These are phyloP conservation scores for Myxozyma nipponensis DNA, from an alignment of 805 yeast species.

Conservation along the genomic window DNA sequence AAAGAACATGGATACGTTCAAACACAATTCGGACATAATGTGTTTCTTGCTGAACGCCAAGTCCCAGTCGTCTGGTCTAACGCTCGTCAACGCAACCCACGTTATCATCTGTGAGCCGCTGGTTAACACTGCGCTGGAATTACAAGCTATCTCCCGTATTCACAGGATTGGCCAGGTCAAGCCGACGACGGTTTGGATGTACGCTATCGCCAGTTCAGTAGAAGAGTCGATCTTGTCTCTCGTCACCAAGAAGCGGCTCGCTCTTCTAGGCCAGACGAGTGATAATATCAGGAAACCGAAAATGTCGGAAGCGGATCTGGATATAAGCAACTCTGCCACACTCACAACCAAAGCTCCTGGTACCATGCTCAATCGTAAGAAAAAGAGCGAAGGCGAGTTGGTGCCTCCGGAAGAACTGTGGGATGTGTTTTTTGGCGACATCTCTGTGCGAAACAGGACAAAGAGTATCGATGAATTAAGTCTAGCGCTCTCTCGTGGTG, in stretches of 20 bases:
- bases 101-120: constrained; percentile 91
- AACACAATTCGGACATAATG: constrained; percentile 51
- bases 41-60: constrained; percentile 83
- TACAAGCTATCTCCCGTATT: constrained; percentile 88
- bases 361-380: constrained; percentile 44
- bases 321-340: constrained; percentile 53
- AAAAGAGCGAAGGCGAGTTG: constrained; percentile 53
- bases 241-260: constrained; percentile 58
- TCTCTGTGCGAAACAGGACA: constrained; percentile 8
- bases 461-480: constrained; percentile 6
- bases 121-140: constrained; percentile 77
- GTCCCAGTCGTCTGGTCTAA: constrained; percentile 86
- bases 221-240: constrained; percentile 81
- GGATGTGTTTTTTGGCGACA: constrained; percentile 51
- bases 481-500: constrained; percentile 9
- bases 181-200: constrained; percentile 88
- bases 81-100: constrained; percentile 87
- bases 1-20: constrained; percentile 30
- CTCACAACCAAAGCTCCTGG: constrained; percentile 51
- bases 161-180: constrained; percentile 86
- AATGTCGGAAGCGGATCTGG: constrained; percentile 32
- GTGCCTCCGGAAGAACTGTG: constrained; percentile 58
- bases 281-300: constrained; percentile 3
- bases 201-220: constrained; percentile 75
- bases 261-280: constrained; percentile 29